Conservation (phyloP, 176 grass and related monocot genomes). For the Urochloa ruziziensis region DNA sequence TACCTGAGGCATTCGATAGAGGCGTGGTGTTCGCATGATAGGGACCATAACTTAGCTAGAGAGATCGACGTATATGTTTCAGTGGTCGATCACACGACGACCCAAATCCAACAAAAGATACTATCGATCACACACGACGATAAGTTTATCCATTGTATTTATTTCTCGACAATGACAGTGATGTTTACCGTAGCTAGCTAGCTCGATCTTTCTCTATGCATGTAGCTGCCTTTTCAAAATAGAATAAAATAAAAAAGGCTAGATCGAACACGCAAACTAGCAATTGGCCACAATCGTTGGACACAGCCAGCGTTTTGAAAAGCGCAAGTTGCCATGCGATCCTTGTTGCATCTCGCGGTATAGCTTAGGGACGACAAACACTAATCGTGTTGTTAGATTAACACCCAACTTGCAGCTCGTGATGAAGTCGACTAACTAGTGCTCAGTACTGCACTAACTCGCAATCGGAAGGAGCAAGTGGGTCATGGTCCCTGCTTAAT, state of each 20-base stretch:
- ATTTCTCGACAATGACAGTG: not conserved
- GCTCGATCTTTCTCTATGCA: not conserved
- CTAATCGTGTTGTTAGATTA: not conserved
- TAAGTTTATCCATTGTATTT: constrained; percentile 1
- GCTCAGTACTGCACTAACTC: not conserved
- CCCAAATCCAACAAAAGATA: constrained; percentile 9
- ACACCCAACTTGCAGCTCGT: constrained; percentile 18
- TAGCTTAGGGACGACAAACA: not conserved
- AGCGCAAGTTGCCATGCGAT: constrained; percentile 30
- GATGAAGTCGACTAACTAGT: not conserved
- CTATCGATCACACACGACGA: not conserved
- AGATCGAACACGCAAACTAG: constrained; percentile 5
- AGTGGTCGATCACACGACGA: not conserved
- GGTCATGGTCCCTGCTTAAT: too few species aligned
- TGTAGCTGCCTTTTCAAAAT: not conserved
- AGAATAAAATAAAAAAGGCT: not conserved
- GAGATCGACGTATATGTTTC: not conserved
- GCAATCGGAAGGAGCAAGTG: not conserved
- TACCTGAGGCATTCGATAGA: not conserved
- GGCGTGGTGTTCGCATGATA: not conserved
- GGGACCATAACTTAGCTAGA: not conserved
- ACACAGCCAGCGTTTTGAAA: not conserved
- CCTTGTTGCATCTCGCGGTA: constrained; percentile 8
- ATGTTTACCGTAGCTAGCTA: not conserved
- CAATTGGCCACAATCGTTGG: not conserved